Conservation (phyloP, 768 basidiomycete species). For the Tricholomella constricta region DNA sequence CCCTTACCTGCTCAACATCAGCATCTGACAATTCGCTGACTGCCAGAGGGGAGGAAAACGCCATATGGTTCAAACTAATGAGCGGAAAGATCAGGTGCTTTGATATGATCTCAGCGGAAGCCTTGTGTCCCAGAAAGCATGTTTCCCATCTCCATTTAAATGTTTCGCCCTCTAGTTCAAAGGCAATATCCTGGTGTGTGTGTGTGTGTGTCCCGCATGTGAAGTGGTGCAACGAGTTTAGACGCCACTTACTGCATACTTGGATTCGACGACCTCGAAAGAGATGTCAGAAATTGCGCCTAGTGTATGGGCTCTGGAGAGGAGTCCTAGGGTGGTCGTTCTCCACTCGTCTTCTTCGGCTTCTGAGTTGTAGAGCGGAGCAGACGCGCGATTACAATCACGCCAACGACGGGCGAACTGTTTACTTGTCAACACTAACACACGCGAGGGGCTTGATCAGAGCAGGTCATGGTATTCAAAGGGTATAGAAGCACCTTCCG, state of each 20-base stretch:
- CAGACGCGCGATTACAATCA: conserved; percentile 47
- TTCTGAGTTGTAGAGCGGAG: conserved; percentile 26
- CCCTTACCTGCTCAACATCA: conserved; percentile 67
- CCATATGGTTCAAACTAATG: conserved; percentile 68
- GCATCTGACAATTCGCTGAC: conserved; percentile 54
- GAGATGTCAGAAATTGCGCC: conserved; percentile 56
- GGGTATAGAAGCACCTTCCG: conserved; percentile 57
- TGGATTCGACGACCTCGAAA: conserved; percentile 62
- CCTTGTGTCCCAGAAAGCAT: conserved; percentile 59
- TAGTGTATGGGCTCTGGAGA: conserved; percentile 63
- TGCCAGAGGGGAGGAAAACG: conserved; percentile 62
- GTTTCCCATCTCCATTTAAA: conserved; percentile 86
- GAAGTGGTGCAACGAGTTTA: neutral
- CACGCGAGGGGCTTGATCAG: conserved; percentile 9
- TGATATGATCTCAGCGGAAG: conserved; percentile 73
- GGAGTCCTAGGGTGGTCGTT: conserved; percentile 49
- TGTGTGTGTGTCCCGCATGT: conserved; percentile 11
- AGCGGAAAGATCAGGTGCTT: conserved; percentile 78
- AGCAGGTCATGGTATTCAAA: conserved; percentile 10
- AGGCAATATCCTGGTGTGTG: conserved; percentile 59
- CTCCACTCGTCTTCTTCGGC: conserved; percentile 63
- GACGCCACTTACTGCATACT: conserved; percentile 52
- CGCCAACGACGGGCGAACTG: conserved; percentile 74
- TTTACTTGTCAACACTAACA: conserved; percentile 53
- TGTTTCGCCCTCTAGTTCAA: conserved; percentile 55